phyloP scores from a whole-genome alignment of 2,329 filamentous ascomycete genomes.

The Colletotrichum sp. region DNA sequence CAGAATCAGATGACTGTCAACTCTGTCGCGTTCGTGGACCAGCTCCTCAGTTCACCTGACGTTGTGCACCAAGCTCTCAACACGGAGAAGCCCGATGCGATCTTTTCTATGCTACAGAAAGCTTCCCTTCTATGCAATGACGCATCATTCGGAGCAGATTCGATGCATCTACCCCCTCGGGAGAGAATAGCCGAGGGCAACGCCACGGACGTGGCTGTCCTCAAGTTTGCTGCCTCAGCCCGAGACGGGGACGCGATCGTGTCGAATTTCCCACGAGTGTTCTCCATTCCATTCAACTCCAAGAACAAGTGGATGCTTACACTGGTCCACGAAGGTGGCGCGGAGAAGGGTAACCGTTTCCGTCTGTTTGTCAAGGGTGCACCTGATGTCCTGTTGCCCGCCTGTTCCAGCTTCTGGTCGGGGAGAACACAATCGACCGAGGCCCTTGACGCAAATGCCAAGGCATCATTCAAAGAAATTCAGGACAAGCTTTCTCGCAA shows the following conservation, averaged over 20 bases:
- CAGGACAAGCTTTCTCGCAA: not conserved
- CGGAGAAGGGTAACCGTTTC: not conserved
- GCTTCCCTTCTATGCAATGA: not conserved
- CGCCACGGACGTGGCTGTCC: not conserved
- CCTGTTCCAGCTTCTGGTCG: not conserved
- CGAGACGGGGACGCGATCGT: not conserved
- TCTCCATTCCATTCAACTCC: not conserved
- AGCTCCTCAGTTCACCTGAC: not conserved
- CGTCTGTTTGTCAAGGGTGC: not conserved
- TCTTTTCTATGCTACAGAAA: not conserved
- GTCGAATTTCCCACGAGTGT: not conserved
- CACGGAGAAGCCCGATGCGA: not conserved
- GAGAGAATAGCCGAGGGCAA: not conserved
- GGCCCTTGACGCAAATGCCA: not conserved
- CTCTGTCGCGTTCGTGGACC: constrained; percentile 40
- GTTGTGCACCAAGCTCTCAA: not conserved
- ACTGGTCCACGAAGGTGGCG: not conserved
- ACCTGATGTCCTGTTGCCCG: not conserved
- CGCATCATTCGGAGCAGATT: fast-evolving
- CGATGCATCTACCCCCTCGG: not conserved
- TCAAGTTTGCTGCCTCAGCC: not conserved
- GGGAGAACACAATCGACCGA: not conserved
- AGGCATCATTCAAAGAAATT: not conserved
- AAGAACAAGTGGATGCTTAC: not conserved
- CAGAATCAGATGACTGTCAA: constrained; percentile 51